These are phyloP conservation scores for Kazachstania bromeliacearum DNA, from an alignment of 805 yeast genomes.

Conservation along the genomic window DNA sequence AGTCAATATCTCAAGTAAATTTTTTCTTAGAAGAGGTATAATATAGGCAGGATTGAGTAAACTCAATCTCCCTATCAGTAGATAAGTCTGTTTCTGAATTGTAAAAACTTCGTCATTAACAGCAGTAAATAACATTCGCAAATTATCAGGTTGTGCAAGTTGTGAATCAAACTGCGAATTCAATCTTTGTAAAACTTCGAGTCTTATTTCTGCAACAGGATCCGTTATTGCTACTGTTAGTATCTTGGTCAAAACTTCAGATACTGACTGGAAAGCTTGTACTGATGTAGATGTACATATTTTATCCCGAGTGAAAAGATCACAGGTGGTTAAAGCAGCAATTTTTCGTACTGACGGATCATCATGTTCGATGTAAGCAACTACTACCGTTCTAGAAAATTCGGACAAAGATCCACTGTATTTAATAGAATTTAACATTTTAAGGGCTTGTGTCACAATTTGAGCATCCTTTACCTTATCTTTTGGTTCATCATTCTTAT, in stretches of 20 bases:
- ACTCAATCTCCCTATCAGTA: slow-evolving; percentile 75
- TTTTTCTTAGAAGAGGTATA: slow-evolving; percentile 83
- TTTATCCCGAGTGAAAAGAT: slow-evolving; percentile 65
- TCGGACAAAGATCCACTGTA: slow-evolving; percentile 75
- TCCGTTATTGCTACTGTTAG: slow-evolving; percentile 82
- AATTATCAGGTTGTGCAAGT: slow-evolving; percentile 87
- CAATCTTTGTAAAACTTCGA: slow-evolving; percentile 65
- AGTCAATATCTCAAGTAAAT: slow-evolving; percentile 75
- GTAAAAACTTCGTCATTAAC: slow-evolving; percentile 83
- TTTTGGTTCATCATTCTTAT: slow-evolving; percentile 47
- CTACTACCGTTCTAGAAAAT: slow-evolving; percentile 75
- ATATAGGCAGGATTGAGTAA: slow-evolving; percentile 89
- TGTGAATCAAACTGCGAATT: slow-evolving; percentile 81
- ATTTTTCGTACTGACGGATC: slow-evolving; percentile 70
- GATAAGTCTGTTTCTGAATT: slow-evolving; percentile 69
- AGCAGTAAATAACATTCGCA: slow-evolving; percentile 74
- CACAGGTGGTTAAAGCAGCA: slow-evolving; percentile 78
- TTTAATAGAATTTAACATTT: slow-evolving; percentile 64
- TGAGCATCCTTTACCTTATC: slow-evolving; percentile 39
- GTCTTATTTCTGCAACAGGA: slow-evolving; percentile 73
- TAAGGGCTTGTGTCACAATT: slow-evolving; percentile 66
- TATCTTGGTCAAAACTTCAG: slow-evolving; percentile 73
- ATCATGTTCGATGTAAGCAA: slow-evolving; percentile 75
- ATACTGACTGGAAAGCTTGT: slow-evolving; percentile 70
- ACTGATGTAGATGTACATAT: slow-evolving; percentile 71